These are phyloP conservation scores for Tulasnella sp. DNA, from an alignment of 768 basidiomycete genomes.

Conservation along the genomic window DNA sequence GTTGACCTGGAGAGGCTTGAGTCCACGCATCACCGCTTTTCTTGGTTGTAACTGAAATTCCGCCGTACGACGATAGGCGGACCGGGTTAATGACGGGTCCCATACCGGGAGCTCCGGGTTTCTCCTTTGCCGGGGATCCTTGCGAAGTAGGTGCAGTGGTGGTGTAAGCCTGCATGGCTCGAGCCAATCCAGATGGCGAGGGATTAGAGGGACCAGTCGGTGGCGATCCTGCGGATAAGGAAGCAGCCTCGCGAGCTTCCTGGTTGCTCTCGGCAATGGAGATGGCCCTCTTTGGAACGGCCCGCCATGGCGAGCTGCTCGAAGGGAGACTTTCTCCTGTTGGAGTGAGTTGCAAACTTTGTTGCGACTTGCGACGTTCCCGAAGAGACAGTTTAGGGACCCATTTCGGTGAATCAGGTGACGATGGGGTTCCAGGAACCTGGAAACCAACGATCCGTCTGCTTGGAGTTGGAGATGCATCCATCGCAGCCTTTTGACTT, in stretches of 20 bases:
- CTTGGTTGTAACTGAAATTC: constrained; percentile 7
- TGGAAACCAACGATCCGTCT: constrained; percentile 11
- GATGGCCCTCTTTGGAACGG: constrained; percentile 10
- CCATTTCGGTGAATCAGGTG: constrained; percentile 6
- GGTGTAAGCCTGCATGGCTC: not conserved
- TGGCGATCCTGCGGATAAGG: constrained; percentile 5
- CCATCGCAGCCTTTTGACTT: constrained; percentile 32
- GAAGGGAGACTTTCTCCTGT: not conserved
- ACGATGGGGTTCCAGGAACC: constrained; percentile 12
- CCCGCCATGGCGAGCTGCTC: constrained; percentile 2
- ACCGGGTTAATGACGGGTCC: constrained; percentile 58
- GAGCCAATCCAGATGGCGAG: constrained; percentile 17
- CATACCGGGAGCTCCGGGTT: constrained; percentile 26
- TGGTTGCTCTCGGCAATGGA: constrained; percentile 5
- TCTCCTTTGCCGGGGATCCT: constrained; percentile 19
- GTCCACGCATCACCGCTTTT: constrained; percentile 46
- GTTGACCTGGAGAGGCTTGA: constrained; percentile 31
- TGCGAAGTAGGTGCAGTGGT: constrained; percentile 13
- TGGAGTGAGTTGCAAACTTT: not conserved
- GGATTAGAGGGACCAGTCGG: constrained; percentile 13
- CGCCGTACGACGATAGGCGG: constrained; percentile 29
- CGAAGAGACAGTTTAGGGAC: not conserved
- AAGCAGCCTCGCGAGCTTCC: constrained; percentile 13
- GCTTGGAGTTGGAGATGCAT: constrained; percentile 3
- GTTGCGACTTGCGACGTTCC: constrained; percentile 2